phyloP scores from a whole-genome alignment of 202 grass and related monocot genomes.

The Thinopyrum obtusiflorum region DNA sequence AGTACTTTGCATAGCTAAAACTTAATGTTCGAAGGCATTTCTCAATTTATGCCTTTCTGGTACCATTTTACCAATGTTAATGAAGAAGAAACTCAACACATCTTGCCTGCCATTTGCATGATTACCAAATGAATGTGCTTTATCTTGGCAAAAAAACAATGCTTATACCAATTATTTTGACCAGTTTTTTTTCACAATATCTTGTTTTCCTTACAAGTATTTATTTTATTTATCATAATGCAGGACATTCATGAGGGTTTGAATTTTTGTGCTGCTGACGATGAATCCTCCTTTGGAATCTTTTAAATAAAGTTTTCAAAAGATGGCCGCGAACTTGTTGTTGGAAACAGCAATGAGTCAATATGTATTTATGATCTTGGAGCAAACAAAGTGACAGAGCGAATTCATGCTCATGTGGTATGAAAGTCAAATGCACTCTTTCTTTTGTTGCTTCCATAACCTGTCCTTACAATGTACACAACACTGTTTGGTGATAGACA shows the following conservation, averaged over 20 bases:
- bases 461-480: neutral
- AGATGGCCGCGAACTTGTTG: constrained; percentile 57
- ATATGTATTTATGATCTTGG: constrained; percentile 77
- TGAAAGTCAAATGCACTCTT: neutral
- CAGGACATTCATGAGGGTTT: constrained; percentile 66
- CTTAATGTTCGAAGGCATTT: no score
- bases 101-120: neutral
- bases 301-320: constrained; percentile 71
- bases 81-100: neutral
- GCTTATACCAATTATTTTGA: neutral
- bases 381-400: constrained; percentile 57
- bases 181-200: neutral
- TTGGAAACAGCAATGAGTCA: constrained; percentile 56
- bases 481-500: neutral
- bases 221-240: neutral
- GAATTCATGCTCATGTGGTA: constrained; percentile 54
- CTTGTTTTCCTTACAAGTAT: neutral
- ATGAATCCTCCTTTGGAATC: constrained; percentile 46
- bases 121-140: neutral
- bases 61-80: no score
- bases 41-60: no score
- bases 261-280: constrained; percentile 49
- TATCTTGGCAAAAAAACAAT: neutral
- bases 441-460: neutral
- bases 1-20: no score